Percentiles rank a stretch among this genome's conserved stretches.
These are phyloP conservation scores for Coemansia guatemalensis DNA, from an alignment of 192 early-diverging fungal species.

Conservation along the genomic window DNA sequence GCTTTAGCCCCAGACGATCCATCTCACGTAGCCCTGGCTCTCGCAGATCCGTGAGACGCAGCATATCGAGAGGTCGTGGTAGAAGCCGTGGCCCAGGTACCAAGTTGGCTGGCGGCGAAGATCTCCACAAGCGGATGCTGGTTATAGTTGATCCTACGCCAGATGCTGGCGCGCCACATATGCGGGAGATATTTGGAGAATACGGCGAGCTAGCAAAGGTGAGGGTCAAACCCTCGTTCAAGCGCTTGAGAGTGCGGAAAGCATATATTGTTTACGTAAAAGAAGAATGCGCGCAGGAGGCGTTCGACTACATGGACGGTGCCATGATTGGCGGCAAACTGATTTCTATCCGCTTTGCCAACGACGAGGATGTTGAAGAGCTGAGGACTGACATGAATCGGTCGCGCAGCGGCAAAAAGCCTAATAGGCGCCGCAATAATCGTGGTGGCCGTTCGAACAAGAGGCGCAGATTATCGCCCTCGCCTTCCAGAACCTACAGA, in stretches of 20 bases:
- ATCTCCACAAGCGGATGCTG: background rate
- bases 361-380: conserved; percentile 2
- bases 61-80: conserved; percentile 10
- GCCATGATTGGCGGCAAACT: conserved; percentile 19
- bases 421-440: background rate
- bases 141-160: conserved; percentile 5
- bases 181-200: conserved; percentile 30
- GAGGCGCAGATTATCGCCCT: conserved; percentile 13
- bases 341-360: conserved; percentile 8
- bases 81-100: conserved; percentile 4
- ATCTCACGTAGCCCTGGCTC: conserved; percentile 29
- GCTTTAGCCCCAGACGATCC: conserved; percentile 11
- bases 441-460: conserved; percentile 5
- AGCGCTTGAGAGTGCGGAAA: background rate
- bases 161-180: conserved; percentile 6
- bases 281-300: conserved; percentile 11
- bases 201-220: conserved; percentile 17
- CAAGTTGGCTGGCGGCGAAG: background rate
- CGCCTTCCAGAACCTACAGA: conserved; percentile 1
- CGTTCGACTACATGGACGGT: conserved; percentile 38
- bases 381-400: background rate
- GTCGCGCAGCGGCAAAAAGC: background rate
- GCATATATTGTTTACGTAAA: conserved; percentile 1
- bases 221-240: background rate
- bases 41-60: background rate